Evolutionary conservation across 179 eudicot genomes (phyloP).

Genomic region (Pouteria campechiana): DNA sequence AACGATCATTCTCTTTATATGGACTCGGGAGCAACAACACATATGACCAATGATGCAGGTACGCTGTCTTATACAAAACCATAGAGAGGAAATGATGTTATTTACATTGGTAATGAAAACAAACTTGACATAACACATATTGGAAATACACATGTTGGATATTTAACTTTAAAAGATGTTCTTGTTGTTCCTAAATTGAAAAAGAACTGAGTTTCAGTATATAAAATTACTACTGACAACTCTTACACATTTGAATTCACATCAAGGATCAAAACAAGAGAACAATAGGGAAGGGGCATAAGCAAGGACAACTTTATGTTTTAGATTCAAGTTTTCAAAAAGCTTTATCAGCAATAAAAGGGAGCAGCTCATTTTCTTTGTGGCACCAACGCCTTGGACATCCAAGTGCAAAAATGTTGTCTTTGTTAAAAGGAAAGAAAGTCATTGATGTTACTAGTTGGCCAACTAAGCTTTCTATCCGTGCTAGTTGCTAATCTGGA

Average conservation of each 20-base stretch:
- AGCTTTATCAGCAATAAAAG: conserved; percentile 1
- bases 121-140: neutral
- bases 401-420: neutral
- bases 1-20: neutral
- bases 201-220: conserved; percentile 1
- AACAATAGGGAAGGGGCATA: conserved; percentile 2
- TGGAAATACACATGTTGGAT: neutral
- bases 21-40: neutral
- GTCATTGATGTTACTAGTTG: neutral
- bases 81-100: neutral
- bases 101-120: conserved; percentile 2
- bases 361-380: neutral
- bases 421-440: neutral
- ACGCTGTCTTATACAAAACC: neutral
- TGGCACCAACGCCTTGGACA: conserved; percentile 4
- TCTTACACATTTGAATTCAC: conserved; percentile 2
- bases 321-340: neutral
- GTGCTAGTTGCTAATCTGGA: conserved; percentile 1
- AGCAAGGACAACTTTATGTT: neutral
- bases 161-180: conserved; percentile 2
- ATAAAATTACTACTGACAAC: neutral
- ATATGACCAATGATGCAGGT: neutral
- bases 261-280: neutral
- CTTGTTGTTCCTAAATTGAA: neutral
- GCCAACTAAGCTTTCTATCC: neutral